phyloP scores from a whole-genome alignment of 2,329 filamentous ascomycete species.

The Colletotrichum orchidophilum region DNA sequence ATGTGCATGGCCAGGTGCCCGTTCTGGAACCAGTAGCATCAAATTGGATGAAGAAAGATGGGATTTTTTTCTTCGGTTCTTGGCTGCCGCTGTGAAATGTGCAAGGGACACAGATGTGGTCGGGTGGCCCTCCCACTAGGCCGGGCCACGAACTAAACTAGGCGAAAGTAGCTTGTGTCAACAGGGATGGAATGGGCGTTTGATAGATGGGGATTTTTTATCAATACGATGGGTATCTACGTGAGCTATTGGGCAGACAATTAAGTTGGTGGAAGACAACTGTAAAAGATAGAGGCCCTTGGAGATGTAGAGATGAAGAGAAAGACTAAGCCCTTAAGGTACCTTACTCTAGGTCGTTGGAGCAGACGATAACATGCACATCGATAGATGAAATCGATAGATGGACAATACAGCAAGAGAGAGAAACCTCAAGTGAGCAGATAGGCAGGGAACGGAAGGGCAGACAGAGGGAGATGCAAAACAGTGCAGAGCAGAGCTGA shows the following conservation, averaged over 20 bases:
- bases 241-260: background rate
- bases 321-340: background rate
- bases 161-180: background rate
- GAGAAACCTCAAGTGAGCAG: background rate
- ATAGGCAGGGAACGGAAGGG: background rate
- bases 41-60: slow-evolving; percentile 35
- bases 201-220: background rate
- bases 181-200: background rate
- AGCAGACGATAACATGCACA: background rate
- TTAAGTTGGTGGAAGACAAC: too few species aligned
- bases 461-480: background rate
- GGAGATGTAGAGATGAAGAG: background rate
- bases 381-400: background rate
- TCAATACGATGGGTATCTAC: background rate
- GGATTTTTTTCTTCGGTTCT: slow-evolving; percentile 33
- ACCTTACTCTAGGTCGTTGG: background rate
- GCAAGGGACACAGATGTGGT: slow-evolving; percentile 29
- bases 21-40: slow-evolving; percentile 29
- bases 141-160: slow-evolving; percentile 19
- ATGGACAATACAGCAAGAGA: background rate
- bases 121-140: slow-evolving; percentile 21
- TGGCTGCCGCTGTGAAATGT: slow-evolving; percentile 26
- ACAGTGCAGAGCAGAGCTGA: background rate
- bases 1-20: slow-evolving; percentile 30
- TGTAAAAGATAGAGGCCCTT: too few species aligned